These are phyloP conservation scores for Lactarius sp. DNA, from an alignment of 768 basidiomycete species.

Conservation along the genomic window DNA sequence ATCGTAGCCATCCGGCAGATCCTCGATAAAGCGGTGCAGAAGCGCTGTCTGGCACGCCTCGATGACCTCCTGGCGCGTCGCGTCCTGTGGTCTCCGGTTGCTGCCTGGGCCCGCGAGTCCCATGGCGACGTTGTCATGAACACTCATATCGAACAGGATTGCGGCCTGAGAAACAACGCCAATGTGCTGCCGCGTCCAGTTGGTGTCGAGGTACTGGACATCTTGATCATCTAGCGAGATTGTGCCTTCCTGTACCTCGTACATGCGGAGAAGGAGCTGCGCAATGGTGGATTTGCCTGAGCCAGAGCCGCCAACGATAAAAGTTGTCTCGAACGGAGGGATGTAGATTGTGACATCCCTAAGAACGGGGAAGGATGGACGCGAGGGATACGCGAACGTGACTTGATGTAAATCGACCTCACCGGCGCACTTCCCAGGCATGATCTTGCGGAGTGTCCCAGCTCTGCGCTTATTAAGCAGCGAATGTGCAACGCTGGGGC, in stretches of 20 bases:
- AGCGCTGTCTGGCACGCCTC: conserved; percentile 80
- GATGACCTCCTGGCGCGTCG: conserved; percentile 64
- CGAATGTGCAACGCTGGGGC: conserved; percentile 19
- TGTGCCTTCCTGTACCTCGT: conserved; percentile 57
- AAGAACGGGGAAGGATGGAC: conserved; percentile 57
- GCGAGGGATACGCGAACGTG: conserved; percentile 69
- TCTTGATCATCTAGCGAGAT: conserved; percentile 81
- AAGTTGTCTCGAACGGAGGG: conserved; percentile 67
- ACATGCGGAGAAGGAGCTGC: conserved; percentile 65
- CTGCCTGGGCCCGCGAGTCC: conserved; percentile 50
- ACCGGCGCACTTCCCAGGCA: conserved; percentile 59
- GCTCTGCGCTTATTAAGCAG: conserved; percentile 37
- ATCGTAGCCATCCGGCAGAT: conserved; percentile 86
- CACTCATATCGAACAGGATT: conserved; percentile 71
- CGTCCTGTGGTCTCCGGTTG: conserved; percentile 42
- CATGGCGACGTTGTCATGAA: conserved; percentile 86
- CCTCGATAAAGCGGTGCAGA: conserved; percentile 80
- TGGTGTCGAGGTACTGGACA: conserved; percentile 64
- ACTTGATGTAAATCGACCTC: conserved; percentile 61
- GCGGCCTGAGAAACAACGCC: conserved; percentile 76
- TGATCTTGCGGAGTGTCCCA: conserved; percentile 53
- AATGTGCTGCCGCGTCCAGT: conserved; percentile 64
- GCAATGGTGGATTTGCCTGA: conserved; percentile 74
- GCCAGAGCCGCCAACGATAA: conserved; percentile 75
- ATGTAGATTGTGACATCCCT: conserved; percentile 59